Base-by-base conservation (phyloP, 2,329 filamentous ascomycete species). In the Immersiporthe knoxdaviesiana region DNA sequence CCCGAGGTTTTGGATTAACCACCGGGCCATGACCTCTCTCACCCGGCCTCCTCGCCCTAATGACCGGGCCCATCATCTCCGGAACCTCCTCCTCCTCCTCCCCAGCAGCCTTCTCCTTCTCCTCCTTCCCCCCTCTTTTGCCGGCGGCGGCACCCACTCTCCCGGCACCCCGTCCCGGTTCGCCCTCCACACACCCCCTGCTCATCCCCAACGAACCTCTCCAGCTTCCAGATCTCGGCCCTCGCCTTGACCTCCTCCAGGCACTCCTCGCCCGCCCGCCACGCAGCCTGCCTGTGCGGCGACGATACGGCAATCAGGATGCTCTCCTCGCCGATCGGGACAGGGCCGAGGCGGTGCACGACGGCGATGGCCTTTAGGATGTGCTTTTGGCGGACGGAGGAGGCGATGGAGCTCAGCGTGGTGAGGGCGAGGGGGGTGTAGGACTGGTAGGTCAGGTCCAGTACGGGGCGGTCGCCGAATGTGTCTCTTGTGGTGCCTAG, bases 141-240 rank as follows among this genome's bases (percentile, higher is more conserved):
- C 21, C 44, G 3, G 2, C 62, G 7, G 32, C 44, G 35, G 60
- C 69, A 86, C 78, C 73, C 79, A 83, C 59, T 84, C 82, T 8
- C 89, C 91, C 62, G 81, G 79, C 70, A 84, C 82, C 12, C 91
- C 92, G 80, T 97, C 94, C 72, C 90, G 82, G 81, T 97, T 97
- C 71, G 92, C 93, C 80, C 93, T 90, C 94, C 94, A 97, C 59
- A 96, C 86, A 8, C 90, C 92, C 16, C 65, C 72, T 91, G 90
- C 30, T 89, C 91, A 1, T 87, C 91, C 60, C 18, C 59, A n/a
- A 87, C 88, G 83, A 97, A 97, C 78, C 93, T 91, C 82, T 98
- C 95, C 73, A 89, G 84, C 82, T 97, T 97, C 95, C 95, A 97
- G 56, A 99, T 90, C 83, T 99, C 96, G n/a, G 93, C 93, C 73